phyloP scores from a whole-genome alignment of 2,329 filamentous ascomycete genomes.

The Aspergillus sp. region DNA sequence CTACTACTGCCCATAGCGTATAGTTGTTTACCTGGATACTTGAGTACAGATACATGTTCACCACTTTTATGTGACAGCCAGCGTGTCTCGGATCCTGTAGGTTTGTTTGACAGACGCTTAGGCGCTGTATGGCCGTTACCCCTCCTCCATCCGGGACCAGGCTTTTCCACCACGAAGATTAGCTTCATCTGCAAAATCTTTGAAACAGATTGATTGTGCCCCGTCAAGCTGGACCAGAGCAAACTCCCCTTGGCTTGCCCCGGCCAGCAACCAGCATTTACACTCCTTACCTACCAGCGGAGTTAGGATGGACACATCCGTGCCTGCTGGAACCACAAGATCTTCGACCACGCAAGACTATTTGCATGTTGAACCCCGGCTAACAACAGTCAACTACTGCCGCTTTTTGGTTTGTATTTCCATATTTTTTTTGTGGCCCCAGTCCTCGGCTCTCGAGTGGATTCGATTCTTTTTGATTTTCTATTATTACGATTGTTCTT shows the following conservation, averaged over 20 bases:
- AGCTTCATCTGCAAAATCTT: constrained; percentile 12
- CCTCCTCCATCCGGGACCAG: constrained; percentile 7
- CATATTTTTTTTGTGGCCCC: background rate
- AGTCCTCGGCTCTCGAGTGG: constrained; percentile 2
- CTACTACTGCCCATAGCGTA: too few relatives aligned
- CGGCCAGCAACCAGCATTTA: background rate
- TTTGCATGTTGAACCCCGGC: constrained; percentile 1
- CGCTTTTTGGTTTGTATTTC: background rate
- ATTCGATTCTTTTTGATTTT: background rate
- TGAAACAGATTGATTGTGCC: background rate
- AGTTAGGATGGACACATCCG: constrained; percentile 1
- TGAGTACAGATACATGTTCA: background rate
- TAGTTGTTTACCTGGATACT: background rate
- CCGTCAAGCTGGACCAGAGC: background rate
- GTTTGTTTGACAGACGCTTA: constrained; percentile 10
- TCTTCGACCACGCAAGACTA: constrained; percentile 4
- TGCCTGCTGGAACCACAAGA: constrained; percentile 6
- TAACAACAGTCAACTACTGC: background rate
- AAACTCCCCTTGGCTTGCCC: background rate
- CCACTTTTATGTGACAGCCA: background rate
- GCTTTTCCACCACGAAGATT: constrained; percentile 5
- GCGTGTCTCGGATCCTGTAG: background rate
- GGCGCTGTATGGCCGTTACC: constrained; percentile 7
- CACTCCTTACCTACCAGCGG: background rate
- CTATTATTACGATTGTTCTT: too few relatives aligned